Base-by-base conservation (phyloP, 2,329 filamentous ascomycete genomes). In the Colletotrichum spaethianum region DNA sequence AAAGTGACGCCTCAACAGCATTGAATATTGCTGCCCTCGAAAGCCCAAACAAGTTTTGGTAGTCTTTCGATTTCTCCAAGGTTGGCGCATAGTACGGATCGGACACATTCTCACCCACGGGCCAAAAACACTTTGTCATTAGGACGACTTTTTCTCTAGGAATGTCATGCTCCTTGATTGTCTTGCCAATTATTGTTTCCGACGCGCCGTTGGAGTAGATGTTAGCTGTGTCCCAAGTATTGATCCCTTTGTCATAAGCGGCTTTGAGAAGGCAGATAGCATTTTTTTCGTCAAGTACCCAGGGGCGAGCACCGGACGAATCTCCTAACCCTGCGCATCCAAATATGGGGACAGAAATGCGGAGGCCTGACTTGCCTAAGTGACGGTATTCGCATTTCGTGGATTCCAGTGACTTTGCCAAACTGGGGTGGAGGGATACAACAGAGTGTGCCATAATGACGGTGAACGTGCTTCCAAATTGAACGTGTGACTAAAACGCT, bases 11-110 rank as follows among this genome's bases (percentile, higher is more conserved):
- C 16, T 93, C 86, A 7, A 93, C 91, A 0, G 90, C 88, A 74
- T 91, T 87, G 76, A 93, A 90, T 75, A 93, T 91, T 70, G 91
- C 88, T 76, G 89, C 89, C 55, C 92, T 84, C 28, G 87, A 90
- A 26, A 93, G 81, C 0, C 91, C 91, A 50, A 77, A 67, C 26
- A 75, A 75, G 46, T 75, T 74, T 36, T 76, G 75, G 48, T 81
- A 80, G 55, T 81, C 77, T 31, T 80, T 77, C 31, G 74, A 75
- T 9, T 63, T 69, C 12, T 73, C 67, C 44, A 76, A 78, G 0
- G 84, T n/a, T n/a, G n/a, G n/a, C n/a, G 82, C 23, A 52, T 50
- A 4, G 28, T n/a, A 16, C 14, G 26, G 46, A 11, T 28, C 23
- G 11, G n/a, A 14, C 23, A 16, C 23, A 26, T 85, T 79, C 75